Base-by-base conservation (phyloP, 177 flowering plant genomes). In the Tripterygium wilfordii region DNA sequence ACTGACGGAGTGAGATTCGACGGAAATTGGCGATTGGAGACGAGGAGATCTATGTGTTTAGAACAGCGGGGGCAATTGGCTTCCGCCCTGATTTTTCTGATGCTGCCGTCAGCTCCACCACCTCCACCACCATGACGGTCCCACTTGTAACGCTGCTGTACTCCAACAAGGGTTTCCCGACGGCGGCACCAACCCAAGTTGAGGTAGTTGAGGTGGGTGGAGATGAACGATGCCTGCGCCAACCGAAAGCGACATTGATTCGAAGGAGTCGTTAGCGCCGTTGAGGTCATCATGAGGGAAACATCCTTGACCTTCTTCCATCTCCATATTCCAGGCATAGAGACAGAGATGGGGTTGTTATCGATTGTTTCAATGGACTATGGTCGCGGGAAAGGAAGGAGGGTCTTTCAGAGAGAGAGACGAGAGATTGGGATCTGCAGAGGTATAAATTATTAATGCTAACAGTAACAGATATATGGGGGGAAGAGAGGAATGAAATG, bases 31-130 rank as follows among this genome's bases (percentile, higher is more conserved):
- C 68, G 75, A 63, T 77, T 72, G 48, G 92, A 63, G 68, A 82
- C 75, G 27, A 83, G 45, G 14, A 83, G 67, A 54, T 75, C 80
- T 82, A 85, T 78, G 35, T 69, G 75, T 27, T 77, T 83, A n/a
- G 87, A 78, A 52, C 98, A 92, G 1, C 94, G 72, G 0, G 96
- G 96, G 58, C 96, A 92, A 59, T 82, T 80, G 7, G 88, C 76
- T 43, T 88, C 96, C 0, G 91, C 94, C 51, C 76, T 64, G 40
- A 86, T 77, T 54, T 65, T 82, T 14, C 67, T 78, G 17, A 65
- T 61, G 33, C 59, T 67, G 37, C 72, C 65, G 29, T 48, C 53
- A 0, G 16, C 45, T 3, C 2, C 2, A 2, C 26, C 25, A 20
- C 12, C 7, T n/a, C n/a, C n/a, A n/a, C n/a, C n/a, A n/a, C n/a